Base-by-base conservation (phyloP, 768 basidiomycete genomes). In the Amanita molliuscula region DNA sequence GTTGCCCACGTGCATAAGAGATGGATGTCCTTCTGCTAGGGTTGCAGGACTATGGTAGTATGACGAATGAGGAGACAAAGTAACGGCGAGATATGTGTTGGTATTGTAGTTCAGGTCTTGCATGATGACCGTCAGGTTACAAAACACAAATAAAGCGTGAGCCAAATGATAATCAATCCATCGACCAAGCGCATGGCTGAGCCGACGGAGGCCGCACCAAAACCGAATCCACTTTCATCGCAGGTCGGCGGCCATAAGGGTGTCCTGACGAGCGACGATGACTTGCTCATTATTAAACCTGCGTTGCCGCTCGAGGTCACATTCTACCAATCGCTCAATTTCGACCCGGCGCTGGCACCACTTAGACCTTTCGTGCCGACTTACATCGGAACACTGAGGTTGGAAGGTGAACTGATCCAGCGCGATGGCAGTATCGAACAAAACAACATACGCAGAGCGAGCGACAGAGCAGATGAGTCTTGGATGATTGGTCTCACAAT, bases 171-270 rank as follows among this genome's bases (percentile, higher is more conserved):
- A 13, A 48, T 50, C 44, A 23, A 18, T n/a, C 13, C 13, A 46
- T 35, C 45, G 20, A 37, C 35, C 18, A 33, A 47, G 21, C 20
- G 23, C 42, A 47, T 46, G 38, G 28, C 42, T 48, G 53, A 35
- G 47, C 49, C 52, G 47, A 50, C 44, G 15, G 42, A 49, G 45
- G 57, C 61, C 11, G 6, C 20, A 10, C 2, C 8, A 21, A 15
- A 16, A 6, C 16, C 26, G 3, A 63, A 60, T 4, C 54, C 73
- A 2, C 69, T 84, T 21, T 61, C 62, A 8, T 66, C 75, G 16
- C 86, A 92, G 66, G 89, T 94, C 44, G 89, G 86, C 16, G 91
- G 91, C 0, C 92, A 95, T 59, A 62, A 77, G 3, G 82, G 84
- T 16, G 76, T 94, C n/a, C 70, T 78, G 38, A 70, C 79, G 4